A percentile compares a stretch with the other conserved stretches of the same genome.
These are phyloP conservation scores for Mortierella sp. DNA, from an alignment of 371 early-diverging fungal genomes.

Conservation along the genomic window DNA sequence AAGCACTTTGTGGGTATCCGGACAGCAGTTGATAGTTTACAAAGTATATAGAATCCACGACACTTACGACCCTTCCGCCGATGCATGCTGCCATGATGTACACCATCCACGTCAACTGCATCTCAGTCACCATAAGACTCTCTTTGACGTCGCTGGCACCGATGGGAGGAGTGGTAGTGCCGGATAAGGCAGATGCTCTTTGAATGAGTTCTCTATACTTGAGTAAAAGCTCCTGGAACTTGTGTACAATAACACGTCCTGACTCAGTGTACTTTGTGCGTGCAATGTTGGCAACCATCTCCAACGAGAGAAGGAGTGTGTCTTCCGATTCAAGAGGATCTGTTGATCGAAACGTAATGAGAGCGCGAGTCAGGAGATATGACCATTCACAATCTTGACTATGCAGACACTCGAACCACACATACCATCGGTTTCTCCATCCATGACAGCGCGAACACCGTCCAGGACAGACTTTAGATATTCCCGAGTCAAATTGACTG, in stretches of 20 bases:
- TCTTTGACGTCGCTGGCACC: slow-evolving; percentile 68
- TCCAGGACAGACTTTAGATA: slow-evolving; percentile 69
- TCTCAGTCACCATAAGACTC: slow-evolving; percentile 31
- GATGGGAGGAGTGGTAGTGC: slow-evolving; percentile 58
- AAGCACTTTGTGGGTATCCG: neutral
- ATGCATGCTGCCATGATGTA: slow-evolving; percentile 79
- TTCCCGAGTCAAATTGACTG: slow-evolving; percentile 56
- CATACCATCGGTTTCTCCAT: slow-evolving; percentile 73
- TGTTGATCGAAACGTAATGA: slow-evolving; percentile 12
- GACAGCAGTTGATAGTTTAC: neutral
- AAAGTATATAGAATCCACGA: neutral
- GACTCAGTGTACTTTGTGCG: slow-evolving; percentile 79
- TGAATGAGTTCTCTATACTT: slow-evolving; percentile 69
- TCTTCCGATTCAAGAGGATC: slow-evolving; percentile 84
- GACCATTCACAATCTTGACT: no score
- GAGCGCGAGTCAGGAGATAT: neutral
- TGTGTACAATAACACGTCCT: slow-evolving; percentile 61
- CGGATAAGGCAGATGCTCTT: slow-evolving; percentile 41
- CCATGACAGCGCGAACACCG: slow-evolving; percentile 66
- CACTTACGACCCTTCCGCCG: slow-evolving; percentile 71
- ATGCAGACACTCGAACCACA: no score
- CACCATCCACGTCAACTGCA: slow-evolving; percentile 84
- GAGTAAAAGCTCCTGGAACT: slow-evolving; percentile 73
- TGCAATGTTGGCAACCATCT: slow-evolving; percentile 78
- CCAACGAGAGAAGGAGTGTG: slow-evolving; percentile 72